Base-by-base conservation (phyloP, 768 basidiomycete species). In the Lactifluus pinguis region DNA sequence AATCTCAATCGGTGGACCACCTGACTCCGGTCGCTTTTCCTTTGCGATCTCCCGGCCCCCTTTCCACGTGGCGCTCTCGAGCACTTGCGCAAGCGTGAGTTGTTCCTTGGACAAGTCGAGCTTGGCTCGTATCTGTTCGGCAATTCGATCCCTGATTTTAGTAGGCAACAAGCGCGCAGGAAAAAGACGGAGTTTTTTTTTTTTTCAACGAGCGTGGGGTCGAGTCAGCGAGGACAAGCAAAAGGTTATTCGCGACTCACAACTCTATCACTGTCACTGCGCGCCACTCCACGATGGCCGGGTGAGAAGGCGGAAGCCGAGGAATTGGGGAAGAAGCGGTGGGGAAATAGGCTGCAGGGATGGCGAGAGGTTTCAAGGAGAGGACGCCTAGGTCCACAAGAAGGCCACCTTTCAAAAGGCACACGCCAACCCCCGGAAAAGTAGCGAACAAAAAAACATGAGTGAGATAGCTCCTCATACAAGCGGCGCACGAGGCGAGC, bases 31-130 rank as follows among this genome's bases (percentile, higher is more conserved):
- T 5, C 95, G 75, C 70, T 82, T 85, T 70, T 77, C 72, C 70
- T 85, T 88, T 3, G 95, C 95, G 42, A 98, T 90, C 73, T 95
- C 92, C 4, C 95, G 77, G 4, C 95, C 95, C 1, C 92, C 93
- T 69, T 95, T 95, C 95, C 95, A 99, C 0, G 94, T 98, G 2
- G 94, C 95, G 53, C 86, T 85, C 74, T 98, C 95, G 38, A 99
- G 76, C 0, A 98, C 84, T 71, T 98, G 95, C 0, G 93, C 87
- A 8, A 95, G 80, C 0, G 82, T 80, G 29, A 98, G 78, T 49
- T 84, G 75, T 1, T 77, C 75, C 2, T 71, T 65, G 0, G 75
- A 74, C 29, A 88, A 70, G 1, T 75, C 73, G 53, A 91, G 76
- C 62, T 82, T 77, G 55, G 70, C 66, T 49, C 90, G 84, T 61